A percentile compares a stretch with the other conserved stretches of the same genome.
These are phyloP conservation scores for Pascua guehoae DNA, from an alignment of 1,284 basidiomycete genomes.

Conservation along the genomic window DNA sequence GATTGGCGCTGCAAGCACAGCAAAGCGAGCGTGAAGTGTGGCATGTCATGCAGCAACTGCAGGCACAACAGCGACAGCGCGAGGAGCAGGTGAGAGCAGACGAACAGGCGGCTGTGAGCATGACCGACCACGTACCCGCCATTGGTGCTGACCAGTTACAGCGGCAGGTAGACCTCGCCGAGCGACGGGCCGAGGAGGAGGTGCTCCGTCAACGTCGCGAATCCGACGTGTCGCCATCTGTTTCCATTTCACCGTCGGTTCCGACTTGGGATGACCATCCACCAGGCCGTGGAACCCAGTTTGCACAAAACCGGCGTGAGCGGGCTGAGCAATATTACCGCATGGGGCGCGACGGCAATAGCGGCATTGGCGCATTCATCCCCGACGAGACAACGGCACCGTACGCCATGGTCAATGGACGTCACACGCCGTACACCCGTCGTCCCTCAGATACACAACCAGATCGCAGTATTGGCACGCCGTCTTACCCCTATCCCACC, in stretches of 20 bases:
- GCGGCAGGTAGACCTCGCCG: too few relatives aligned
- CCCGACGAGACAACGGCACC: too few relatives aligned
- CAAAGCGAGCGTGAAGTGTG: constrained; percentile 40
- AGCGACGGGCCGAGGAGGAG: too few relatives aligned
- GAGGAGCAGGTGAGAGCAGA: constrained; percentile 36
- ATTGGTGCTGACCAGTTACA: background rate
- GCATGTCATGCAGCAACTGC: constrained; percentile 25
- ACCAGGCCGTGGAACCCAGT: constrained; percentile 4
- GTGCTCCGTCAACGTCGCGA: too few relatives aligned
- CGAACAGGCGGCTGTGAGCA: background rate
- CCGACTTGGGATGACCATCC: background rate
- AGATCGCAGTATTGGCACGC: too few relatives aligned
- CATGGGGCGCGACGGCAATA: constrained; percentile 3
- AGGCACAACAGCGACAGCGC: constrained; percentile 32
- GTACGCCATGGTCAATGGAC: too few relatives aligned
- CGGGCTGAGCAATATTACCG: constrained; percentile 11
- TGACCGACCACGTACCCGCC: background rate
- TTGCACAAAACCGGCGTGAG: constrained; percentile 29
- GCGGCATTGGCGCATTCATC: background rate
- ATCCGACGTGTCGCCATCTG: too few relatives aligned
- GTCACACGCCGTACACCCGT: too few relatives aligned
- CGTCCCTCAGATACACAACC: too few relatives aligned
- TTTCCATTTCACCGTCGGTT: too few relatives aligned
- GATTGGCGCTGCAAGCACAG: constrained; percentile 42
- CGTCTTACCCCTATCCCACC: too few relatives aligned